These are phyloP conservation scores for Nannochloris sp. DNA, from an alignment of 139 green algal genomes.

Conservation along the genomic window DNA sequence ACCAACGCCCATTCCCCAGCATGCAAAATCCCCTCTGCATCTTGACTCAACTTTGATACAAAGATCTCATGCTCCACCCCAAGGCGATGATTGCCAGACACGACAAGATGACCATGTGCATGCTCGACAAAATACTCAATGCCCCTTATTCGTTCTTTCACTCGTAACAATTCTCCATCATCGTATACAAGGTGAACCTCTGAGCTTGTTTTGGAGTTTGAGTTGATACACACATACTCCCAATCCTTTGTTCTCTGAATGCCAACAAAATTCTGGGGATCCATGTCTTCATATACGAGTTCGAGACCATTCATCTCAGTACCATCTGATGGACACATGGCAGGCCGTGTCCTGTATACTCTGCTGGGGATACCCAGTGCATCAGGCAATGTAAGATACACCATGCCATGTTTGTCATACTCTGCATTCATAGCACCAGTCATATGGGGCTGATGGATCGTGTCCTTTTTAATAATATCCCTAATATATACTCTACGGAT, in stretches of 20 bases:
- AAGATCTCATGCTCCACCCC: background rate
- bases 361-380: background rate
- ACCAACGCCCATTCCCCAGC: too few relatives aligned
- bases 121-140: slow-evolving; percentile 78
- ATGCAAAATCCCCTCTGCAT: too few relatives aligned
- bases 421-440: background rate
- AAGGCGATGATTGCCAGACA: slow-evolving; percentile 23
- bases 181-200: slow-evolving; percentile 51
- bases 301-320: background rate
- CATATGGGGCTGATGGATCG: too few relatives aligned
- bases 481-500: too few relatives aligned
- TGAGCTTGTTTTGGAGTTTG: slow-evolving; percentile 47
- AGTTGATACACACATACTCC: slow-evolving; percentile 37
- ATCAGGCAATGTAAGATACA: background rate
- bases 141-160: slow-evolving; percentile 33
- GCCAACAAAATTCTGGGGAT: slow-evolving; percentile 40
- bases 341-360: background rate
- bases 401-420: background rate
- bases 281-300: slow-evolving; percentile 36
- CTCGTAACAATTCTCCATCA: background rate
- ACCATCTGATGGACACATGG: too few relatives aligned
- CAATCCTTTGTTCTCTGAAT: slow-evolving; percentile 57
- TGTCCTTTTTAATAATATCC: too few relatives aligned
- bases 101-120: slow-evolving; percentile 6
- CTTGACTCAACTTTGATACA: background rate